Conservation (phyloP, 371 early-diverging fungal species). For the Mucor lusitanicus region DNA sequence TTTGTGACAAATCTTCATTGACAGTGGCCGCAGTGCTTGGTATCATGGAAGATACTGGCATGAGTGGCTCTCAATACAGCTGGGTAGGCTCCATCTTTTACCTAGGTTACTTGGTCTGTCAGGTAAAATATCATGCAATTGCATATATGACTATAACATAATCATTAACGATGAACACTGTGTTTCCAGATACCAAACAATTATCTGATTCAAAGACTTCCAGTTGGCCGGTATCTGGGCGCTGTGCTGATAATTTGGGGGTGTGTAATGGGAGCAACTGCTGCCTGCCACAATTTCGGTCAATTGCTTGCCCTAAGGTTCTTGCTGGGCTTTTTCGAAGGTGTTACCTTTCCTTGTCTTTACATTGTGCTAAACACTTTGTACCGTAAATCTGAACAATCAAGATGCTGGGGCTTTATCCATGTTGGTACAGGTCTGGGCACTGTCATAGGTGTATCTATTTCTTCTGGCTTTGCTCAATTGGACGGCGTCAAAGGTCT, state of each 20-base stretch:
- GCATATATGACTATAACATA: not conserved
- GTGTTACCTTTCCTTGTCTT: constrained; percentile 31
- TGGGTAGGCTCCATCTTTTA: constrained; percentile 41
- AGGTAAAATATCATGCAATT: constrained; percentile 14
- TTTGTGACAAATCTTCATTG: constrained; percentile 43
- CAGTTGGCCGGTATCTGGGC: constrained; percentile 34
- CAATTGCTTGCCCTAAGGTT: constrained; percentile 28
- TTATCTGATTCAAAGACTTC: constrained; percentile 34
- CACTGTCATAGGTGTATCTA: constrained; percentile 26
- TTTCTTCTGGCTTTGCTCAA: constrained; percentile 28
- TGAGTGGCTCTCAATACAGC: constrained; percentile 26
- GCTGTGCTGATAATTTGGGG: constrained; percentile 35
- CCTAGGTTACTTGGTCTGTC: constrained; percentile 37
- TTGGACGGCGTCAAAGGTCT: constrained; percentile 17
- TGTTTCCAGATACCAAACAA: constrained; percentile 30
- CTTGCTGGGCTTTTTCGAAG: constrained; percentile 41
- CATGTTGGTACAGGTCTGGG: constrained; percentile 29
- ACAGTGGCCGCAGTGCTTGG: constrained; percentile 39
- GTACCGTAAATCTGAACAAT: constrained; percentile 41
- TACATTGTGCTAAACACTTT: constrained; percentile 27
- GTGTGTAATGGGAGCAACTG: constrained; percentile 23
- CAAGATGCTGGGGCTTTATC: constrained; percentile 26
- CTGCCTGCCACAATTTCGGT: constrained; percentile 24
- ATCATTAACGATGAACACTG: not conserved
- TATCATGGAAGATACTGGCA: constrained; percentile 23